phyloP scores from a whole-genome alignment of 768 basidiomycete species.

The Pulveroboletus ravenelii region DNA sequence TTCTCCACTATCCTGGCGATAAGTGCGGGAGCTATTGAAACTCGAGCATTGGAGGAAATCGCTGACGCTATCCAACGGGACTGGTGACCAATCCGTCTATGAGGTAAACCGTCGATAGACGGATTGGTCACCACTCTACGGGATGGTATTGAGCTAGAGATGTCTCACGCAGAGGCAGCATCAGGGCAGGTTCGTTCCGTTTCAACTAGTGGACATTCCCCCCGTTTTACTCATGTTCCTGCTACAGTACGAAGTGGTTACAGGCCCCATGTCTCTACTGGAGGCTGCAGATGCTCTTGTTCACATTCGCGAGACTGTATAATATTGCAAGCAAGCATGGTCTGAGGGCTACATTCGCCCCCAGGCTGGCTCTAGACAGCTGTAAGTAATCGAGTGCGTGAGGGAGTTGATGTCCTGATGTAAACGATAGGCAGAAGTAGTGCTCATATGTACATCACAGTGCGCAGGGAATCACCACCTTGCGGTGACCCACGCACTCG shows the following conservation, averaged over 20 bases:
- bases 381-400: constrained; percentile 16
- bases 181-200: too few species aligned
- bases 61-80: constrained; percentile 40
- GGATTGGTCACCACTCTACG: too few species aligned
- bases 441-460: constrained; percentile 55
- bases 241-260: constrained; percentile 54
- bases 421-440: constrained; percentile 42
- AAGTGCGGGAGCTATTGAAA: constrained; percentile 41
- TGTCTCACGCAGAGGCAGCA: too few species aligned
- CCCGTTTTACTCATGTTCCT: too few species aligned
- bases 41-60: constrained; percentile 53
- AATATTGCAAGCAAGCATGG: constrained; percentile 68
- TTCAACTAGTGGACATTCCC: too few species aligned
- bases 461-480: constrained; percentile 33
- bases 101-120: too few species aligned
- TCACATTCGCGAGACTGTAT: constrained; percentile 61
- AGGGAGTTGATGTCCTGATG: neutral
- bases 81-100: too few species aligned
- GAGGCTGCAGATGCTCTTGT: constrained; percentile 64
- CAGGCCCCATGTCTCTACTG: constrained; percentile 59
- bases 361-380: too few species aligned
- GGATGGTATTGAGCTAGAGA: too few species aligned
- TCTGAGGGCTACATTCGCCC: too few species aligned
- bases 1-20: constrained; percentile 42
- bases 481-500: too few species aligned